These are phyloP conservation scores for Trebouxia sp. DNA, from an alignment of 139 green algal genomes.

Conservation along the genomic window DNA sequence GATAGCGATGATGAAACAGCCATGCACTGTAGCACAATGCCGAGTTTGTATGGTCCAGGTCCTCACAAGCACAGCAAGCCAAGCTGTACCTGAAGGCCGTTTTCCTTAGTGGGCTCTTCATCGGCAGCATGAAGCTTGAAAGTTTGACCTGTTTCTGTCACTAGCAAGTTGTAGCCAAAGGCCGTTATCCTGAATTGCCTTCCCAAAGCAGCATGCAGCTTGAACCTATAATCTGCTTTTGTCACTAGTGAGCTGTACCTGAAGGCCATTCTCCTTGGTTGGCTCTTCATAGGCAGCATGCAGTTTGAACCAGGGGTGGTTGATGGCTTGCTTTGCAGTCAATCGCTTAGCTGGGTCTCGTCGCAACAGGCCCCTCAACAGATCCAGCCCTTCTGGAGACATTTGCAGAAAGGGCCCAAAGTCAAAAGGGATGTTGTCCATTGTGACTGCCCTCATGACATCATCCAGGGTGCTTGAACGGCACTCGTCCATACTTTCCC, in stretches of 20 bases:
- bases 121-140: too few species aligned
- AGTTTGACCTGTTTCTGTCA: too few species aligned
- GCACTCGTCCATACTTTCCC: constrained; percentile 33
- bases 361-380: constrained; percentile 49
- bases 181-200: too few species aligned
- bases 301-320: constrained; percentile 67
- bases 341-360: constrained; percentile 63
- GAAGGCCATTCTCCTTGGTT: not conserved
- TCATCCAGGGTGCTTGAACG: constrained; percentile 28
- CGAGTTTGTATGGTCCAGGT: too few species aligned
- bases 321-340: constrained; percentile 63
- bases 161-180: too few species aligned
- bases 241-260: not conserved
- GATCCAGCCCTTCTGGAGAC: constrained; percentile 22
- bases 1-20: too few species aligned
- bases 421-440: constrained; percentile 29
- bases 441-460: constrained; percentile 37
- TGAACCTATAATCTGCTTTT: not conserved
- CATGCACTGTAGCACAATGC: too few species aligned
- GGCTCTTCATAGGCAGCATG: constrained; percentile 18
- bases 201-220: not conserved
- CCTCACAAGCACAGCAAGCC: too few species aligned
- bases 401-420: constrained; percentile 3
- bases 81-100: too few species aligned
- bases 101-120: too few species aligned